Base-by-base conservation (phyloP, 305 asterid genomes). In the Fraxinus platypoda region DNA sequence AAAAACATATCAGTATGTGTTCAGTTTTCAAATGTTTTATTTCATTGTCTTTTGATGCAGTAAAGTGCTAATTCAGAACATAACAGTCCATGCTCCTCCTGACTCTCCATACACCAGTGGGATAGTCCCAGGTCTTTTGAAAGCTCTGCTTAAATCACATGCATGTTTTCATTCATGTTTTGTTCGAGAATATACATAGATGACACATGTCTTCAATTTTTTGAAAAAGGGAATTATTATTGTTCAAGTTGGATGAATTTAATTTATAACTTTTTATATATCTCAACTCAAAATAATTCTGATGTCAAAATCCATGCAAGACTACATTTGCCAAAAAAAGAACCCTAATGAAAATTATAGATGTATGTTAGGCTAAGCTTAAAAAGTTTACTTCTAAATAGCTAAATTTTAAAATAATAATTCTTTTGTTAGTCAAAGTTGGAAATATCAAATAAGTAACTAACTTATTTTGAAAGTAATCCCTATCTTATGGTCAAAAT, bases 81-180 rank as follows among this genome's bases (percentile, higher is more conserved):
- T 97, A 80, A 93, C 98, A 3, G 88, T 87, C 76, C 84, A 89
- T 82, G 78, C 98, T 52, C 99, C 98, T 1, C 89, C 95, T 0
- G 91, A 87, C 66, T 94, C 99, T 88, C 99, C 98, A 12, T 43
- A 79, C 88, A 97, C 97, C 21, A 88, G 91, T 46, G 99, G 99
- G 64, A 84, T 97, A 7, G 98, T 97, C 79, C 98, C 99, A 91
- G 99, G 99, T 97, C 11, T 5, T 91, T 86, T 21, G 46, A 85
- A 80, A 41, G 7, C 74, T 73, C 5, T 23, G 4, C 9, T 34
- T 26, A 21, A 26, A 75, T 4, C 13, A 19, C 59, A 38, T 80
- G 11, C 74, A 75, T 28, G n/a, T 75, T 54, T 7, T 6, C 46
- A 25, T 80, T 6, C 66, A 68, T 28, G 25, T 52, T 11, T 54